Evolutionary conservation across 129 eudicot species (phyloP).

Genomic region (Arctium minus): DNA sequence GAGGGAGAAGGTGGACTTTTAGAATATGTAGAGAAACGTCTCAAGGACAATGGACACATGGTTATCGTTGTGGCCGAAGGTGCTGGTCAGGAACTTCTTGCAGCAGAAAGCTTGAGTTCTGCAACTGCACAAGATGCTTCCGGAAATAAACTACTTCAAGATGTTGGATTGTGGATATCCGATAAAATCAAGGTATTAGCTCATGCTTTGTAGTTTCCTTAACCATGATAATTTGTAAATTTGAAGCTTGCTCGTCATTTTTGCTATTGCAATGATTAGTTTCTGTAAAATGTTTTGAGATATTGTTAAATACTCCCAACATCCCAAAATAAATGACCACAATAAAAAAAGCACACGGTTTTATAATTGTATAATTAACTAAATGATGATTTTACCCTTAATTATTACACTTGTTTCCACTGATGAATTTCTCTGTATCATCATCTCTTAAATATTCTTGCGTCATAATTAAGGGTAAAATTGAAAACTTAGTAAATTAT

Average conservation of each 20-base stretch:
- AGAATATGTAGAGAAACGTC: slow-evolving; percentile 39
- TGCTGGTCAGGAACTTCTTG: slow-evolving; percentile 66
- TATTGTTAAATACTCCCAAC: not conserved
- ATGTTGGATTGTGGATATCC: slow-evolving; percentile 90
- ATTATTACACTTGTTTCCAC: not conserved
- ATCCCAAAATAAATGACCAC: not conserved
- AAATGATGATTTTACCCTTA: not conserved
- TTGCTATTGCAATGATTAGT: not conserved
- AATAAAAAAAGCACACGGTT: not conserved
- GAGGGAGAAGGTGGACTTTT: slow-evolving; percentile 87
- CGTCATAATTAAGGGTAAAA: not conserved
- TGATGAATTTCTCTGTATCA: not conserved
- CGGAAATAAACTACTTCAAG: slow-evolving; percentile 81
- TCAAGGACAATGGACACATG: slow-evolving; percentile 38
- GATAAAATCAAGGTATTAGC: slow-evolving; percentile 68
- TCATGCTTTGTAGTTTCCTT: not conserved
- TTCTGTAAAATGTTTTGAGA: not conserved
- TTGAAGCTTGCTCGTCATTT: not conserved
- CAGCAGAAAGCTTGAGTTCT: slow-evolving; percentile 38
- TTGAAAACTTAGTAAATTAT: not conserved
- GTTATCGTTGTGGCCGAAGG: slow-evolving; percentile 43
- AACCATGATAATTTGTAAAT: not conserved
- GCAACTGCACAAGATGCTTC: slow-evolving; percentile 77
- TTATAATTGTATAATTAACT: not conserved
- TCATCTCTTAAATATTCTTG: not conserved